Evolutionary conservation across 169 alveolate genomes (phyloP).

Genomic region (Toxoplasma gondii): DNA sequence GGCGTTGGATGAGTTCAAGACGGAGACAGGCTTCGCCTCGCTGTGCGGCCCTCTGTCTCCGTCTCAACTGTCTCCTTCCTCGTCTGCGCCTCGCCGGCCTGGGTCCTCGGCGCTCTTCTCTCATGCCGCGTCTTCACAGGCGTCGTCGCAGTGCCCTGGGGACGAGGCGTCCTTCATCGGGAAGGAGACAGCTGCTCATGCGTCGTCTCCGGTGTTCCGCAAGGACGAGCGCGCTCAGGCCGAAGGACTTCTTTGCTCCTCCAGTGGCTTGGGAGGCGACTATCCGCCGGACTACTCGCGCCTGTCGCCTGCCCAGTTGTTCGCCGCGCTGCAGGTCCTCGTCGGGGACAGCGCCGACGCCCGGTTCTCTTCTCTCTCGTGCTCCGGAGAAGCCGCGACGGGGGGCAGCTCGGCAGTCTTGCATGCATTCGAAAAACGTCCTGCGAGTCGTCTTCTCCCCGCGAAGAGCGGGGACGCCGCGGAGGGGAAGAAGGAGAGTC

Average conservation of each 20-base stretch:
- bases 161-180: background rate
- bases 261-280: background rate
- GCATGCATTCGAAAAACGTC: too few species aligned
- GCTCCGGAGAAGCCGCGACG: background rate
- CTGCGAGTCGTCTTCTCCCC: too few species aligned
- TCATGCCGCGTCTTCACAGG: background rate
- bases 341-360: background rate
- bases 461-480: background rate
- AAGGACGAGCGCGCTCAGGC: background rate
- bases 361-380: background rate
- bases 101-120: background rate
- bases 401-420: too few species aligned
- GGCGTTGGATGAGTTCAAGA: conserved; percentile 16
- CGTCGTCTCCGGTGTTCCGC: background rate
- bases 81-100: background rate
- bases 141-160: background rate
- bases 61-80: background rate
- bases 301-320: background rate
- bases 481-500: background rate
- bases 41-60: background rate
- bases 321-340: background rate
- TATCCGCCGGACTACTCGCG: background rate
- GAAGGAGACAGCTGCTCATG: background rate
- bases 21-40: conserved; percentile 12
- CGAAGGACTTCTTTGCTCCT: background rate